Evolutionary conservation across 176 grass and related monocot genomes (phyloP).

Genomic region (Ensete glaucum): DNA sequence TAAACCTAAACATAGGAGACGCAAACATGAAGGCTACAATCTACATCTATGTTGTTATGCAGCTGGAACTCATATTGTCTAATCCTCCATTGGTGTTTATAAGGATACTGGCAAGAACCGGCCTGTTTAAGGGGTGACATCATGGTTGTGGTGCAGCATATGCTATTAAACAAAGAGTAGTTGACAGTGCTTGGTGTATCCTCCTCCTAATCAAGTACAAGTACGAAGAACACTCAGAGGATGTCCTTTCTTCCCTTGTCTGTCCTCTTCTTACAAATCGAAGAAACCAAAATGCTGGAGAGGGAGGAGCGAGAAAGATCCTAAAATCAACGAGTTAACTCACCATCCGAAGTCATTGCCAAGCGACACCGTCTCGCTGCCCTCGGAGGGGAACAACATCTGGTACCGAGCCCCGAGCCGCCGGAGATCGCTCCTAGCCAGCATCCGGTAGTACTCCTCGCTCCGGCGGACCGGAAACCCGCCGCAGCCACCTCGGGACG

Average conservation of each 20-base stretch:
- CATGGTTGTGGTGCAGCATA: no score
- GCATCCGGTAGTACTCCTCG: constrained; percentile 55
- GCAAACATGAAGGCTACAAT: no score
- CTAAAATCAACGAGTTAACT: constrained; percentile 18
- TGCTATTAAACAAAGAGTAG: no score
- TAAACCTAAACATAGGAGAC: no score
- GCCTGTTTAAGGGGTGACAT: no score
- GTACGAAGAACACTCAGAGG: background rate
- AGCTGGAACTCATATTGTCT: no score
- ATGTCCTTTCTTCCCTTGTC: background rate
- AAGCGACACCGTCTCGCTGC: constrained; percentile 31
- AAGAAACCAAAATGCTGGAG: background rate
- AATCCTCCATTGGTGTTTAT: no score
- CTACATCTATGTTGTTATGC: no score
- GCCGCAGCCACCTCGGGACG: constrained; percentile 13
- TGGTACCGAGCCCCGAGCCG: constrained; percentile 40
- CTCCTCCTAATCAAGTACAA: background rate
- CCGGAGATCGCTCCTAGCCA: constrained; percentile 65
- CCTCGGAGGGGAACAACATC: constrained; percentile 53
- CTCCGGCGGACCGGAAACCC: constrained; percentile 59
- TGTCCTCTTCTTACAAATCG: background rate
- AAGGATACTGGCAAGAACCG: no score
- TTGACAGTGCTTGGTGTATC: no score
- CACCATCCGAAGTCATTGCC: constrained; percentile 81
- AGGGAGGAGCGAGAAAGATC: constrained; percentile 7